A percentile compares a stretch with the other conserved stretches of the same genome.
Conservation (phyloP, 2,329 filamentous ascomycete genomes). For the Hirsutella rhossiliensis region DNA sequence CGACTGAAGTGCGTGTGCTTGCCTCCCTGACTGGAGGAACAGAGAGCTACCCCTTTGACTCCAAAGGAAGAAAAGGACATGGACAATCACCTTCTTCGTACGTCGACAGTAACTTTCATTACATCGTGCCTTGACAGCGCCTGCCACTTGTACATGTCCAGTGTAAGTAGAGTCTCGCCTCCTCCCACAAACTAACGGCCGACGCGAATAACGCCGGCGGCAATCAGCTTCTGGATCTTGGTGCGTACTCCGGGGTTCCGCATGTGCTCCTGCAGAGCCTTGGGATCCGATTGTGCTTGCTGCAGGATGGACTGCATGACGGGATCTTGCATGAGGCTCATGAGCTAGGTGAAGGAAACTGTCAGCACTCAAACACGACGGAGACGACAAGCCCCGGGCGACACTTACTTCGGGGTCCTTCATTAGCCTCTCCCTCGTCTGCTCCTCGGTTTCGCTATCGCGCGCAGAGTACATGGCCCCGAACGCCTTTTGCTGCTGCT, state of each 20-base stretch:
- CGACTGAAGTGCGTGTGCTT: too few relatives aligned
- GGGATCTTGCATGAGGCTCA: conserved; percentile 84
- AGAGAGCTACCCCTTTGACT: too few relatives aligned
- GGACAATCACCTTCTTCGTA: too few relatives aligned
- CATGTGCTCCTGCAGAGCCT: conserved; percentile 93
- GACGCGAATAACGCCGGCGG: conserved; percentile 80
- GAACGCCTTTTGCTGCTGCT: conserved; percentile 87
- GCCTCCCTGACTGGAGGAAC: too few relatives aligned
- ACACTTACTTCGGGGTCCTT: conserved; percentile 74
- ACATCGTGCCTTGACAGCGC: conserved; percentile 1
- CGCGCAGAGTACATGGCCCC: conserved; percentile 80
- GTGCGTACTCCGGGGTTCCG: conserved; percentile 73
- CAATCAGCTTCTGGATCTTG: conserved; percentile 92
- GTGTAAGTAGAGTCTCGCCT: not conserved
- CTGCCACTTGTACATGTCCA: conserved; percentile 5
- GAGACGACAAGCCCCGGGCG: not conserved
- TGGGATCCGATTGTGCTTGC: conserved; percentile 88
- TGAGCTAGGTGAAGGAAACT: conserved; percentile 42
- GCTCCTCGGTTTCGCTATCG: conserved; percentile 90
- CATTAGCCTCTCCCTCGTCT: conserved; percentile 84
- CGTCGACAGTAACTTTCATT: not conserved
- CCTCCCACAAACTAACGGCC: conserved; percentile 27
- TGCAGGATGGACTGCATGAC: conserved; percentile 97
- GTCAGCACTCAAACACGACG: conserved; percentile 1
- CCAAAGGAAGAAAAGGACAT: too few relatives aligned